Evolutionary conservation across 345 rosid genomes (phyloP).

Genomic region (Lumnitzera racemosa): DNA sequence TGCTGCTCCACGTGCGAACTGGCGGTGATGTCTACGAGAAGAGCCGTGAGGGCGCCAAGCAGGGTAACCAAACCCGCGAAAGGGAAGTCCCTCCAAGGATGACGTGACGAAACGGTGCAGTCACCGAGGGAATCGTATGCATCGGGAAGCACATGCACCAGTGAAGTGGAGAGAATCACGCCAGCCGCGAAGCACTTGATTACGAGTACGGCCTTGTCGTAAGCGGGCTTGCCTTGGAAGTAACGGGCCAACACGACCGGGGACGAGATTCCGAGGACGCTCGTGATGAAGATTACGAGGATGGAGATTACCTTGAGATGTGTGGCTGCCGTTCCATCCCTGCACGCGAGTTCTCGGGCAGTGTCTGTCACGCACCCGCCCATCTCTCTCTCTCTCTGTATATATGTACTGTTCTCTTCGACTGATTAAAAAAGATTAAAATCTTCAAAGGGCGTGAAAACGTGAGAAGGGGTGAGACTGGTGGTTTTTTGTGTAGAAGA

Average conservation of each 20-base stretch:
- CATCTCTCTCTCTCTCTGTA: slow-evolving; percentile 10
- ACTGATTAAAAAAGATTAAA: too few species aligned
- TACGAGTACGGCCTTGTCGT: slow-evolving; percentile 56
- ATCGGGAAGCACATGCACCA: slow-evolving; percentile 90
- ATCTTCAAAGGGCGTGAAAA: neutral
- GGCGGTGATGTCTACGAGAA: slow-evolving; percentile 78
- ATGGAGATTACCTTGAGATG: slow-evolving; percentile 67
- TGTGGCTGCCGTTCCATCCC: slow-evolving; percentile 51
- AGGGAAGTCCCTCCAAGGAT: slow-evolving; percentile 90
- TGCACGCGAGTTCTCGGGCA: slow-evolving; percentile 45
- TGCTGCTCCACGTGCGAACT: slow-evolving; percentile 65
- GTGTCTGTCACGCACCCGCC: slow-evolving; percentile 45
- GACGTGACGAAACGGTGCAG: slow-evolving; percentile 63
- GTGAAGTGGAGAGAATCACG: slow-evolving; percentile 85
- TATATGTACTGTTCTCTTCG: too few species aligned
- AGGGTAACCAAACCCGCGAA: slow-evolving; percentile 75
- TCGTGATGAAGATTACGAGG: slow-evolving; percentile 57
- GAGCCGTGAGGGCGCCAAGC: slow-evolving; percentile 55
- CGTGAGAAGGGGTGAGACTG: neutral
- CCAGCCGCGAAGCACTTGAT: slow-evolving; percentile 98
- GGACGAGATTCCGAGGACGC: slow-evolving; percentile 56
- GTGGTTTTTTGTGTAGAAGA: neutral
- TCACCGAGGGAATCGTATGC: slow-evolving; percentile 69
- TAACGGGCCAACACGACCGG: slow-evolving; percentile 67
- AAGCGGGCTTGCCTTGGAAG: slow-evolving; percentile 72